These are phyloP conservation scores for Tripterygium wilfordii DNA, from an alignment of 177 flowering plant genomes.

Conservation along the genomic window DNA sequence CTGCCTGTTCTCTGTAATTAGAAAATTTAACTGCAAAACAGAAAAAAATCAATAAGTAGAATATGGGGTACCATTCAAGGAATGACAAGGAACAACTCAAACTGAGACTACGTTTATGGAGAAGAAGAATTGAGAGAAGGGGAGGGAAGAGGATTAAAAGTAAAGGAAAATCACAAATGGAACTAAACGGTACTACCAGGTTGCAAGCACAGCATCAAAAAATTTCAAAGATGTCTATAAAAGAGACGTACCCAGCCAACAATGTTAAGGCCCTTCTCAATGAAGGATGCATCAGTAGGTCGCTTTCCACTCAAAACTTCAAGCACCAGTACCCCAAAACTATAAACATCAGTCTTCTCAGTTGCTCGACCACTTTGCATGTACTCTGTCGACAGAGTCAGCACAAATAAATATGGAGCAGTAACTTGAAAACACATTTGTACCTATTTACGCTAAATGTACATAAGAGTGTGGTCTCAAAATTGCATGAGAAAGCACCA, in stretches of 20 bases:
- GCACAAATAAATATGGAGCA: background rate
- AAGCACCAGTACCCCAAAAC: slow-evolving; percentile 89
- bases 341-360: slow-evolving; percentile 90
- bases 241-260: slow-evolving; percentile 85
- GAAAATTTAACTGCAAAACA: slow-evolving; percentile 66
- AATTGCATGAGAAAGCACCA: no score
- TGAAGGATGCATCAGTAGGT: slow-evolving; percentile 93
- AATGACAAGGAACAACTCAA: no score
- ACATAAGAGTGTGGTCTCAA: no score
- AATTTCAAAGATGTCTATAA: background rate
- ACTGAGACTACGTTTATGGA: no score
- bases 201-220: background rate
- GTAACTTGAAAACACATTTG: background rate
- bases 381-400: slow-evolving; percentile 48
- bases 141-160: no score
- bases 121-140: no score
- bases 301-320: slow-evolving; percentile 85
- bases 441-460: no score
- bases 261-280: slow-evolving; percentile 89
- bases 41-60: no score
- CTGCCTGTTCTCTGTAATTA: slow-evolving; percentile 63
- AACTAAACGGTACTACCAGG: no score
- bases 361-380: slow-evolving; percentile 98
- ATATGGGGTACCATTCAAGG: no score
- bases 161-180: no score